Evolutionary conservation across 2,329 filamentous ascomycete genomes (phyloP), one percentile per base, ranked within the genome.

Genomic region (Paraphoma chrysanthemicola): DNA sequence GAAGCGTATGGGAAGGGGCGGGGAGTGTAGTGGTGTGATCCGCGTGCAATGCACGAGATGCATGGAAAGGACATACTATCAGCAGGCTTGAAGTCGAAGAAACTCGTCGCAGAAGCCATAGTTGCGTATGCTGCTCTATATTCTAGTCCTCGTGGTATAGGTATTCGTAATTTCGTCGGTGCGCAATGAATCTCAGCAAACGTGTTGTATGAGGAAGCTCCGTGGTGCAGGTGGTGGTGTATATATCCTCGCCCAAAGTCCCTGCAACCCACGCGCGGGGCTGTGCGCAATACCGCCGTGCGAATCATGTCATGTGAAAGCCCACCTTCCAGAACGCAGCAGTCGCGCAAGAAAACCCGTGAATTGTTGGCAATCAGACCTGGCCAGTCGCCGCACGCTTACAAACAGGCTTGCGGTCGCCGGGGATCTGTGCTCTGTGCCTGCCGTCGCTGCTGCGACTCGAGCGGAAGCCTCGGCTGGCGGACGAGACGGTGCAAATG

Each of bases 81-180:
- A 67, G 90, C 86, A 64, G 91, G 88, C 81, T 89, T 91, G 80
- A 96, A 96, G 76, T 93, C 90, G 83, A 90, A 95, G 77, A 96
- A 92, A 53, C 76, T 82, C 17, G 88, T 88, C 67, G 88, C 88
- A 53, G 88, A 88, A 29, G 88, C 80, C 89, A 91, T 91, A 65
- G 69, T 81, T 58, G 64, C 52, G 49, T 62, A 63, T 38, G 49
- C 46, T 47, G 48, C 42, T 12, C 48, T 48, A 23, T 23, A 23
- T 23, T 5, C 23, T 23, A 23, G 5, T 23, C 23, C 3, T 23
- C 23, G 23, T 23, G 23, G 2, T 23, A 5, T 23, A 23, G 2
- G 23, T 23, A 5, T 23, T 23, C 23, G 38, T 51, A 5, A 46
- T 55, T 14, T 38, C 33, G 33, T 38, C 33, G 33, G 33, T 38